These are phyloP conservation scores for Aspergillus pseudoterreus DNA, from an alignment of 2,329 filamentous ascomycete genomes.

Conservation along the genomic window DNA sequence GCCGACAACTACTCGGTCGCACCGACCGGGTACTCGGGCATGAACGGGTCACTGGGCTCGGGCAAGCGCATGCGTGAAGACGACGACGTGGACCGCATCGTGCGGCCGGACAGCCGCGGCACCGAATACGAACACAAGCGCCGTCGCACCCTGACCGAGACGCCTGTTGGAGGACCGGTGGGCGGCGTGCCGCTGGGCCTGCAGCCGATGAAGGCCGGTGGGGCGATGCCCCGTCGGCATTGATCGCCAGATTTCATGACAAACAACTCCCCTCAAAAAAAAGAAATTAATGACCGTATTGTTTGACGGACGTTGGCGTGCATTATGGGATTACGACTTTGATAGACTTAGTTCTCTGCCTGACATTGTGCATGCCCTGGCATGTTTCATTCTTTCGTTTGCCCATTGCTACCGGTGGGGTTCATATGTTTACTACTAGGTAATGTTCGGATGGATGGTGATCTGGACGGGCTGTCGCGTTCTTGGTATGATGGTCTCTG, in stretches of 20 bases:
- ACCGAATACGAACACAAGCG: constrained; percentile 68
- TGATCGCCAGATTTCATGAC: constrained; percentile 17
- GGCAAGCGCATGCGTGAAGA: constrained; percentile 63
- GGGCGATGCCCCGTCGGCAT: constrained; percentile 38
- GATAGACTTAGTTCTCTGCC: constrained; percentile 14
- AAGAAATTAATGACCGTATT: neutral
- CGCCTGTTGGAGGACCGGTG: constrained; percentile 45
- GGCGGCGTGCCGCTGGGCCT: constrained; percentile 36
- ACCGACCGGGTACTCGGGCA: constrained; percentile 51
- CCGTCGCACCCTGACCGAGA: constrained; percentile 70
- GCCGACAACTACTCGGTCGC: constrained; percentile 70
- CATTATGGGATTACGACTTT: constrained; percentile 10
- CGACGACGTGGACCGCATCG: constrained; percentile 62
- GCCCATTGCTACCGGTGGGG: neutral
- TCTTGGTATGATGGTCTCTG: constrained; percentile 10
- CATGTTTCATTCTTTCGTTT: neutral
- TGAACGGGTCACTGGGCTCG: constrained; percentile 61
- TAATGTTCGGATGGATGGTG: neutral
- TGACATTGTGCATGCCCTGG: neutral
- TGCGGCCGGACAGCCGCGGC: constrained; percentile 58
- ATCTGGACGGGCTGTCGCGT: constrained; percentile 7
- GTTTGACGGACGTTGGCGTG: constrained; percentile 10
- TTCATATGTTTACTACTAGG: neutral
- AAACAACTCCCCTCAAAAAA: neutral
- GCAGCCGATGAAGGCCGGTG: constrained; percentile 44